Conservation (phyloP, 2,329 filamentous ascomycete species). For the Drechmeria coniospora region DNA sequence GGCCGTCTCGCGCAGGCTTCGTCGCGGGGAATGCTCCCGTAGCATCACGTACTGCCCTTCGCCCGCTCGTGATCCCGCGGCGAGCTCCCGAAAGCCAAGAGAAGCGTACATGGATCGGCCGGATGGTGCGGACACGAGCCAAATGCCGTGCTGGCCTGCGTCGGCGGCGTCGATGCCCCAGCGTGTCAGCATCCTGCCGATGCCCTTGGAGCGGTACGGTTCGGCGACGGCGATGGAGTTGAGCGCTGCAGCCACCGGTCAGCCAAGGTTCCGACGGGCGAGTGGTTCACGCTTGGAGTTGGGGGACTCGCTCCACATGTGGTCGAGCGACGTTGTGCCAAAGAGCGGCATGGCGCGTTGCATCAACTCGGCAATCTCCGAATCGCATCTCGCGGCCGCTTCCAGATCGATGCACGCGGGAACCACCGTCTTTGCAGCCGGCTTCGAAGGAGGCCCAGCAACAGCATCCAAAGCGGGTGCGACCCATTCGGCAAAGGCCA, state of each 20-base stretch:
- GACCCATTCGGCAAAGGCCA: constrained; percentile 5
- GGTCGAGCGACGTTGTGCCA: not conserved
- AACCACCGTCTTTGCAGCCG: not conserved
- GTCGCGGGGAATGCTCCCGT: too few species aligned
- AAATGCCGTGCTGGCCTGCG: constrained; percentile 2
- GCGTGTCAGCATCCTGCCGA: constrained; percentile 6
- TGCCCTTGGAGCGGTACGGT: constrained; percentile 4
- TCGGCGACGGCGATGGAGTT: constrained; percentile 6
- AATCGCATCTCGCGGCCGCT: constrained; percentile 2
- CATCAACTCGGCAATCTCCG: constrained; percentile 5
- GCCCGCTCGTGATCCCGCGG: constrained; percentile 4
- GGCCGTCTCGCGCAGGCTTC: too few species aligned
- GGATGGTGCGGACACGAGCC: constrained; percentile 5
- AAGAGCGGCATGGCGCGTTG: constrained; percentile 2
- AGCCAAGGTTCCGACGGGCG: not conserved
- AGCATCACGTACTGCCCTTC: constrained; percentile 7
- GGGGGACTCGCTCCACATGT: constrained; percentile 6
- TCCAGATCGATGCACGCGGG: not conserved
- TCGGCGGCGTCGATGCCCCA: constrained; percentile 6
- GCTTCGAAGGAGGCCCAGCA: not conserved
- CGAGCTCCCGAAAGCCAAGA: constrained; percentile 4
- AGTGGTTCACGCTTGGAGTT: not conserved
- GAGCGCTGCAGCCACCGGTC: constrained; percentile 3
- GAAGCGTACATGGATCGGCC: constrained; percentile 4
- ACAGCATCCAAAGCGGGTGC: not conserved